Base-by-base conservation (phyloP, 148 eudicot genomes). In the Chenopodium formosanum region DNA sequence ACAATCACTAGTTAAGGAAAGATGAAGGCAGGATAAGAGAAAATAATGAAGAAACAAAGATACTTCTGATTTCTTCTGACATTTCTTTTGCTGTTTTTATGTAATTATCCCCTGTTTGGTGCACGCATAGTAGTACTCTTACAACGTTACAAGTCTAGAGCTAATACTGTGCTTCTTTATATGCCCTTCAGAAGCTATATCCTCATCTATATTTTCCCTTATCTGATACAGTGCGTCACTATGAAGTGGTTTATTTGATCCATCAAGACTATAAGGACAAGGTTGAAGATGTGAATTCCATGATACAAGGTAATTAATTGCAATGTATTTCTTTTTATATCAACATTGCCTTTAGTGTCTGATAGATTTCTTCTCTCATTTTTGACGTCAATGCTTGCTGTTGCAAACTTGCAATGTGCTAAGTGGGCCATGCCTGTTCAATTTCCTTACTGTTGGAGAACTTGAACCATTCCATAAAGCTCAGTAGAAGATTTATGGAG, bases 211-310 rank as follows among this genome's bases (percentile, higher is more conserved):
- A 29, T 29, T 83, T 78, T 66, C 62, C 46, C 46, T 40, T 80
- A 62, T 44, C 46, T 69, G 53, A 48, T 71, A 48, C 86, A 94
- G 98, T 89, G 93, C 92, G 98, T 78, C 99, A 95, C 83, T 95
- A 95, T 82, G 98, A 95, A 84, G 95, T 95, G 82, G 95, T 95
- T 31, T 95, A 92, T 86, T 65, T 93, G 72, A 94, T 95, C 66
- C 99, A 95, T 78, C 94, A 92, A 89, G 89, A 95, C 83, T 86
- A 82, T 68, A 86, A 77, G 37, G 93, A 88, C 47, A 85, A 92
- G 83, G 98, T 95, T 82, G 94, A 87, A 78, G 88, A 67, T 67
- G 98, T 95, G 70, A 95, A 95, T 80, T 52, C 86, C 74, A 95
- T 94, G 88, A 85, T 94, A 62, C 90, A 88, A 92, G 99, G 99